Evolutionary conservation across 2,329 filamentous ascomycete species (phyloP).

Genomic region (Aspergillus sp.): DNA sequence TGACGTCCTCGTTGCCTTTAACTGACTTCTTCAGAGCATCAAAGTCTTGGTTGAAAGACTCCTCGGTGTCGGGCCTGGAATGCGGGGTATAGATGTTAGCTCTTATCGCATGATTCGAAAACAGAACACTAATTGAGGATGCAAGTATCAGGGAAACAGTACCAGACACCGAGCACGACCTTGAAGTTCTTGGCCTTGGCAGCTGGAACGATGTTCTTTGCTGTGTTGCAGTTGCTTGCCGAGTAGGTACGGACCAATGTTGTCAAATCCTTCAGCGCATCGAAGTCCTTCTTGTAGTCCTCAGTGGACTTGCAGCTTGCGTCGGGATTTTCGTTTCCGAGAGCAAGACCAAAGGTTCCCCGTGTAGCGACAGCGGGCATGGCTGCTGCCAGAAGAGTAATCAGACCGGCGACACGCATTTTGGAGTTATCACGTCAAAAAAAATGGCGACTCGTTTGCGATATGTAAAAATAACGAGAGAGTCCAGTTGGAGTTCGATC

Average conservation of each 20-base stretch:
- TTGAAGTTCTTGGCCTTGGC: slow-evolving; percentile 65
- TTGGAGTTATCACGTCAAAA: not conserved
- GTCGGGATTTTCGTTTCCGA: slow-evolving; percentile 64
- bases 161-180: slow-evolving; percentile 71
- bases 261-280: slow-evolving; percentile 54
- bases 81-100: slow-evolving; percentile 6
- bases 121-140: not conserved
- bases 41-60: slow-evolving; percentile 62
- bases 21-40: slow-evolving; percentile 52
- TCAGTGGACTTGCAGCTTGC: slow-evolving; percentile 60
- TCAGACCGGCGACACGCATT: slow-evolving; percentile 48
- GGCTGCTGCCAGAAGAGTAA: slow-evolving; percentile 43
- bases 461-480: not conserved
- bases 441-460: not conserved
- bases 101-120: not conserved
- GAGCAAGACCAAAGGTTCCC: slow-evolving; percentile 63
- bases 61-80: slow-evolving; percentile 60
- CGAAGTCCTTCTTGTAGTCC: slow-evolving; percentile 67
- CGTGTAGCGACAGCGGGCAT: slow-evolving; percentile 50
- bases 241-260: slow-evolving; percentile 67
- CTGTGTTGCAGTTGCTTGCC: slow-evolving; percentile 64
- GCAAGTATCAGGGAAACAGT: slow-evolving; percentile 19
- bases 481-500: not conserved
- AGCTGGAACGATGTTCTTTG: slow-evolving; percentile 63
- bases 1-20: slow-evolving; percentile 53